A percentile compares a stretch with the other conserved stretches of the same genome.
phyloP scores from a whole-genome alignment of 495 filamentous ascomycete species.

The Penicillium tannophilum region DNA sequence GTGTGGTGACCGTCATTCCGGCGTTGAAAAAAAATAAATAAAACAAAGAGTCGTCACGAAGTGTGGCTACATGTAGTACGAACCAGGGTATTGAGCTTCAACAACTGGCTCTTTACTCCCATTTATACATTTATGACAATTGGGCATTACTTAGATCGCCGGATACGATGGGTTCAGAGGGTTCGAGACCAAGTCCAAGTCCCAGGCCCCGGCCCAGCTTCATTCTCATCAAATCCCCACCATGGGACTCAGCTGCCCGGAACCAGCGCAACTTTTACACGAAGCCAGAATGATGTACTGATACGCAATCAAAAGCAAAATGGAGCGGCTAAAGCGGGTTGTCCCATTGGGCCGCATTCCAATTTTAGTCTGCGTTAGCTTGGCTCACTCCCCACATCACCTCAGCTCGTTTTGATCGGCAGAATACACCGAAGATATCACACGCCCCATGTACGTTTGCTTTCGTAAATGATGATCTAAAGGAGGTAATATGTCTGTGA shows the following conservation, averaged over 20 bases:
- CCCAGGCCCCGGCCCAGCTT: not conserved
- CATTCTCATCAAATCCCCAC: not conserved
- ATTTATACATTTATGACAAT: not conserved
- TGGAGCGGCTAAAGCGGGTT: not conserved
- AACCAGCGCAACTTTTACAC: not conserved
- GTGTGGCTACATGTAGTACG: not conserved
- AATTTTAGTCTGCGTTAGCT: conserved; percentile 1
- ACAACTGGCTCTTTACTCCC: not conserved
- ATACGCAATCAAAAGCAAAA: not conserved
- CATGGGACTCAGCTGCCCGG: not conserved
- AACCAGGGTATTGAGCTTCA: not conserved
- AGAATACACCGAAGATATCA: not conserved
- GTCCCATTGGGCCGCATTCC: not conserved
- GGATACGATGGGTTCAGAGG: not conserved
- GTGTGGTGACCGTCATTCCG: conserved; percentile 24
- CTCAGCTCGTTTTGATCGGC: not conserved
- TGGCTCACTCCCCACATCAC: not conserved
- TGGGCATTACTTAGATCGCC: not conserved
- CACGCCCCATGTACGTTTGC: not conserved
- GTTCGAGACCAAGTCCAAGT: not conserved
- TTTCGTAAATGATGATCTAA: not conserved
- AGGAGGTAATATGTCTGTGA: not conserved
- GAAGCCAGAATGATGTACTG: not conserved
- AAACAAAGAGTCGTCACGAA: not conserved
- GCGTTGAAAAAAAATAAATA: not conserved